Evolutionary conservation across 2,329 filamentous ascomycete species (phyloP), one percentile per base, ranked within the genome.

Genomic region (Colletotrichum tropicale): DNA sequence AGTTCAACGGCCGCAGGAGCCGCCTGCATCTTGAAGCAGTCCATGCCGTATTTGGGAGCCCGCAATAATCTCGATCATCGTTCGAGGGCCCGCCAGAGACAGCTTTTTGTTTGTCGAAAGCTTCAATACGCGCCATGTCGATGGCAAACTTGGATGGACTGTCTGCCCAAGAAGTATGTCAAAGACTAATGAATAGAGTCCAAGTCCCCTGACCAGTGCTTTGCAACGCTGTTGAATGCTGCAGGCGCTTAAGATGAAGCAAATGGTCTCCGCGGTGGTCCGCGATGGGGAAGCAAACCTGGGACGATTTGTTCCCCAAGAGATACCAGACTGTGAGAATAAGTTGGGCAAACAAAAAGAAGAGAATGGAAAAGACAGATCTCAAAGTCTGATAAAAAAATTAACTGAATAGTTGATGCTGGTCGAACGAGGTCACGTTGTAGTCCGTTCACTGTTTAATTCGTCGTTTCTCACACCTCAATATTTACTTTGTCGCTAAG

Each of bases 21-120:
- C 87, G 84, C 64, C 87, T 85, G 60, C 88, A 90, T 71, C 87
- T 82, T 66, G 86, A 84, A 7, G 88, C 86, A 6, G 87, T 89
- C 88, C 88, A 90, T 15, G 58, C 12, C 5, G 43, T 18, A 8
- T 16, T 24, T 24, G 58, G 28, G 12, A 34, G 28, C n/a, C 18
- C 8, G 58, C n/a, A 10, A 15, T 36, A 34, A 21, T 61, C 16
- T 32, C 58, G 58, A 21, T 15, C 30, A 36, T 32, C n/a, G 12
- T 30, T 61, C 58, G 30, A 21, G 28, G 9, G 32, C 58, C 58
- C 18, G 16, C n/a, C 16, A 13, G 18, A 21, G n/a, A 12, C n/a
- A 21, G 43, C 5, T 13, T 48, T 48, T 48, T 48, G 43, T 21
- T 48, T 48, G 43, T 48, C n/a, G 43, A 48, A 48, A 48, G n/a